A percentile compares a stretch with the other conserved stretches of the same genome.
These are phyloP conservation scores for Jaltomata sinuosa DNA, from an alignment of 257 asterid species.

Conservation along the genomic window DNA sequence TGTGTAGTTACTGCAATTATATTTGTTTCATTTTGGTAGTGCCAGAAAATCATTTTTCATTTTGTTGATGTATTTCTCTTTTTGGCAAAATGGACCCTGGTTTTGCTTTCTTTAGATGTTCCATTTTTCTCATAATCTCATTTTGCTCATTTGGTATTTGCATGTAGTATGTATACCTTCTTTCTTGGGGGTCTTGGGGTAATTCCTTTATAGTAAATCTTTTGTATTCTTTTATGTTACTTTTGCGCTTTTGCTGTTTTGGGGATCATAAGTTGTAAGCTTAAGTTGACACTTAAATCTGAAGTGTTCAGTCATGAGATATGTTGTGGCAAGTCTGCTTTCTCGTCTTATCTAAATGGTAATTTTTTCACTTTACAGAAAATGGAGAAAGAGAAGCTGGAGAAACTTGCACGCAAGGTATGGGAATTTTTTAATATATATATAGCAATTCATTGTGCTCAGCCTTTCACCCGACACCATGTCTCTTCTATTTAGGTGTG, in stretches of 20 bases:
- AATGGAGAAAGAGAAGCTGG: slow-evolving; percentile 75
- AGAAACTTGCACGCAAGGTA: slow-evolving; percentile 93
- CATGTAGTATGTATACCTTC: background rate
- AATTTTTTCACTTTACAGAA: slow-evolving; percentile 37
- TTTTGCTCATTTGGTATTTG: background rate
- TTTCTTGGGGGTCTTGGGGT: background rate
- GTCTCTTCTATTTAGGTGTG: background rate
- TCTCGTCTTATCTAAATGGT: slow-evolving; percentile 3
- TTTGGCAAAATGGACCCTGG: background rate
- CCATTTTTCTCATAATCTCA: background rate
- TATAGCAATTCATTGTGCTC: background rate
- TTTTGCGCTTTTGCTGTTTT: background rate
- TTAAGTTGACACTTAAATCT: background rate
- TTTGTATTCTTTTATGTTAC: background rate
- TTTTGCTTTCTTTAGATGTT: background rate
- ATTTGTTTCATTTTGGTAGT: slow-evolving; percentile 2
- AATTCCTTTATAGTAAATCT: background rate
- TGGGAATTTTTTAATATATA: background rate
- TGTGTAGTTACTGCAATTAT: background rate
- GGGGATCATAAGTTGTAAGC: background rate
- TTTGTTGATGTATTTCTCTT: background rate
- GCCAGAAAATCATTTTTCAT: background rate
- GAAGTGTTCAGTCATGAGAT: background rate
- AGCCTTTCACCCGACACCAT: background rate
- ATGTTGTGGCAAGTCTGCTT: background rate